Conservation (phyloP, 2,329 filamentous ascomycete genomes). For the Hypoxylon sp. region DNA sequence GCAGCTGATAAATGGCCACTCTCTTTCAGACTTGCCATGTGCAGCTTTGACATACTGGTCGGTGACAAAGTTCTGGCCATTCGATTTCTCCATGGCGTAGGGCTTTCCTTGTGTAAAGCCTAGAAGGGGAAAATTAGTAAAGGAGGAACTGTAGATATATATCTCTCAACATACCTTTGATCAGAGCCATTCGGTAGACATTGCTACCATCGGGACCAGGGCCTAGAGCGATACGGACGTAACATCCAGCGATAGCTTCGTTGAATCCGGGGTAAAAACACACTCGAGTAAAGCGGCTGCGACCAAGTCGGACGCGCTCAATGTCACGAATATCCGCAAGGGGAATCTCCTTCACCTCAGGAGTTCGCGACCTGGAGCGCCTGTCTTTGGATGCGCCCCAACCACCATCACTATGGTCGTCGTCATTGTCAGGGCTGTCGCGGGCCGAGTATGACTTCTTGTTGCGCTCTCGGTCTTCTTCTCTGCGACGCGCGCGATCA, state of each 20-base stretch:
- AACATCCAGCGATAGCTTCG: conserved; percentile 81
- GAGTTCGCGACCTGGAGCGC: conserved; percentile 58
- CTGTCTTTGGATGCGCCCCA: conserved; percentile 62
- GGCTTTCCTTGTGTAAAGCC: conserved; percentile 81
- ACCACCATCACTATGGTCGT: conserved; percentile 84
- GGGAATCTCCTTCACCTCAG: conserved; percentile 70
- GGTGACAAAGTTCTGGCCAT: conserved; percentile 80
- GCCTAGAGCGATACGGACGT: conserved; percentile 83
- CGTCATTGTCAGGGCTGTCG: conserved; percentile 61
- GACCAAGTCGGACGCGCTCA: conserved; percentile 82
- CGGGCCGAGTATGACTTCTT: conserved; percentile 55
- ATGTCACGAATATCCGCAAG: conserved; percentile 81
- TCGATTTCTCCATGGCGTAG: conserved; percentile 80
- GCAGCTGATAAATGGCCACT: conserved; percentile 90
- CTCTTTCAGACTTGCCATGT: conserved; percentile 82
- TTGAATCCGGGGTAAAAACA: conserved; percentile 95
- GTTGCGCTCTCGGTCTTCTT: conserved; percentile 67
- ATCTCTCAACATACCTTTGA: conserved; percentile 84
- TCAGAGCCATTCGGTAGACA: conserved; percentile 86
- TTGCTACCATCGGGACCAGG: conserved; percentile 76
- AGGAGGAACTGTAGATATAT: too few relatives aligned
- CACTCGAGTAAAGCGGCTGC: conserved; percentile 86
- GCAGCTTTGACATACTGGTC: conserved; percentile 85
- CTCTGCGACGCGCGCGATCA: conserved; percentile 69
- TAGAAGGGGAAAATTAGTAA: conserved; percentile 49